These are phyloP conservation scores for Nakaseomyces uthaithaninus DNA, from an alignment of 1,139 yeast species.

Conservation along the genomic window DNA sequence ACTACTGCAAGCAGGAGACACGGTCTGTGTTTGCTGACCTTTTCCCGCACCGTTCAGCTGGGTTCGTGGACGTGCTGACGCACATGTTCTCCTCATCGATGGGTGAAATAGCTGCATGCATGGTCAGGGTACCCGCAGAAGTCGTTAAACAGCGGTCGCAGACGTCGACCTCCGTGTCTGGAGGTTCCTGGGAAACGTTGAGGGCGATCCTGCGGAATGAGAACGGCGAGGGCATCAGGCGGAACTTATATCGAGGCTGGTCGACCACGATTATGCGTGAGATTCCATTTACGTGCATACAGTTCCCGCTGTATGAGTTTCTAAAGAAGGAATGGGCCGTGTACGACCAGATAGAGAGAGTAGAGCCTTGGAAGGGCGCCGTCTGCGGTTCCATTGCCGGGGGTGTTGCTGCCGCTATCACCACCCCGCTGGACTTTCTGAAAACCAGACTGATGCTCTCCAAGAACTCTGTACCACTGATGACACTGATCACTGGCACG, in stretches of 20 bases:
- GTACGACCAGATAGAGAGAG: constrained; percentile 12
- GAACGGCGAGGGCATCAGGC: constrained; percentile 67
- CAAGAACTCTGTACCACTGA: constrained; percentile 42
- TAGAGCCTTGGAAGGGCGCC: constrained; percentile 73
- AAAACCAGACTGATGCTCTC: constrained; percentile 86
- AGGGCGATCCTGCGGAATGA: constrained; percentile 48
- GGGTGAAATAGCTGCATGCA: constrained; percentile 90
- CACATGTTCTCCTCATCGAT: constrained; percentile 85
- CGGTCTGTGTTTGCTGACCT: constrained; percentile 23
- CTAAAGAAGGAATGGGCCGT: constrained; percentile 49
- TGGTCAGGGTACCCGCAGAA: constrained; percentile 93
- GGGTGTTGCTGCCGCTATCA: constrained; percentile 84
- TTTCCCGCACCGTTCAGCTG: constrained; percentile 20
- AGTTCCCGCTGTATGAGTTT: constrained; percentile 86
- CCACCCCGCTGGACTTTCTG: constrained; percentile 89
- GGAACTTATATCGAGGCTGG: constrained; percentile 90
- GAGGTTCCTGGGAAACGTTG: constrained; percentile 59
- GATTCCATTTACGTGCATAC: constrained; percentile 91
- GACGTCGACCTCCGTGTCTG: constrained; percentile 39
- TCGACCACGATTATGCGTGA: constrained; percentile 85
- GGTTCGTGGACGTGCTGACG: constrained; percentile 37
- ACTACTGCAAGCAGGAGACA: constrained; percentile 54
- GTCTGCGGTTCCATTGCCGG: constrained; percentile 93
- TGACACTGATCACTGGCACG: constrained; percentile 41
- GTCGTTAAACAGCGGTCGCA: constrained; percentile 94